A percentile compares a stretch with the other conserved stretches of the same genome.
Evolutionary conservation across 352 stramenopile genomes (phyloP).

Genomic region (Pelagophyceae sp.): DNA sequence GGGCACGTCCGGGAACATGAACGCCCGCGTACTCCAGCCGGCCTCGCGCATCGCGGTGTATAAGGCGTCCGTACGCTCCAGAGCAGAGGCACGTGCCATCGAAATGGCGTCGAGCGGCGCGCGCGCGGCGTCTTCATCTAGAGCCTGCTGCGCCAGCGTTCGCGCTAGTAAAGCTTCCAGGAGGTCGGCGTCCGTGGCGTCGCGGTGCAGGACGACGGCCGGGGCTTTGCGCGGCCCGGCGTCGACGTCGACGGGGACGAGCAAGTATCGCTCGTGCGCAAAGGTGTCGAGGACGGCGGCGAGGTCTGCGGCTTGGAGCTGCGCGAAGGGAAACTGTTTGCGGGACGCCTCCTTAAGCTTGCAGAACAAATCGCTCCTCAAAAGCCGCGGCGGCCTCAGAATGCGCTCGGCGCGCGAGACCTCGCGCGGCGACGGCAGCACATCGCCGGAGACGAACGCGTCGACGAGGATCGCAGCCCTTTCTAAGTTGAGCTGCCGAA

Average conservation of each 20-base stretch:
- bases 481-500: constrained; percentile 23
- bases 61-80: neutral
- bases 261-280: neutral
- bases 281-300: neutral
- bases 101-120: neutral
- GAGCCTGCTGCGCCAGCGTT: neutral
- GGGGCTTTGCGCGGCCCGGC: neutral
- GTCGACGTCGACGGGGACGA: neutral
- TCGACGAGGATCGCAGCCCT: neutral
- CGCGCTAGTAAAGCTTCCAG: constrained; percentile 4
- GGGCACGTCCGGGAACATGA: constrained; percentile 14
- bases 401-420: neutral
- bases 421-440: neutral
- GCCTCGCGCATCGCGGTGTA: neutral
- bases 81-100: neutral
- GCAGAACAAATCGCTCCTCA: neutral
- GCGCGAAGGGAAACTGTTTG: no score
- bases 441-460: neutral
- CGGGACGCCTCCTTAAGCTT: neutral
- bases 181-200: neutral
- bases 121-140: neutral
- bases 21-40: neutral
- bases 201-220: neutral
- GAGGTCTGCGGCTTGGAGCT: neutral
- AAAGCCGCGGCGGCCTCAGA: neutral